Percentiles rank a stretch among this genome's conserved stretches.
Evolutionary conservation across 495 filamentous ascomycete genomes (phyloP).

Genomic region (Pseudomonodictys pantanalensis): DNA sequence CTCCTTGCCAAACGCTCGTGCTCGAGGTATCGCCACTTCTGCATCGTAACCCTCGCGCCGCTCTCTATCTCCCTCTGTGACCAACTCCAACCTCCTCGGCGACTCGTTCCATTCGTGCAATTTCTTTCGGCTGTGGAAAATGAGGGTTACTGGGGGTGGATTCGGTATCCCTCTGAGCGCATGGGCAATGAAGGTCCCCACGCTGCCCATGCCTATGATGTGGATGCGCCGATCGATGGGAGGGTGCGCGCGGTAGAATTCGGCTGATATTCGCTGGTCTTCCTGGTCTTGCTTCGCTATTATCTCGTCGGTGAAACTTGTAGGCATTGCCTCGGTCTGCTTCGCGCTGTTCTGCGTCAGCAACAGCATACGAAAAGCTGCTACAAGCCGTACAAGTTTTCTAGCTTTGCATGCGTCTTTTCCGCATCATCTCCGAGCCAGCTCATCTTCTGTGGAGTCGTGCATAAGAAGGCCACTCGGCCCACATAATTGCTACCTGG

Average conservation of each 20-base stretch:
- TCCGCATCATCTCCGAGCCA: slow-evolving; percentile 14
- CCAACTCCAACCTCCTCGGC: slow-evolving; percentile 36
- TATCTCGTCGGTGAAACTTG: background rate
- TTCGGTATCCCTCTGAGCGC: slow-evolving; percentile 54
- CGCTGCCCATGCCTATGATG: slow-evolving; percentile 57
- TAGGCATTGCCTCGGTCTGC: background rate
- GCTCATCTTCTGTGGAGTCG: background rate
- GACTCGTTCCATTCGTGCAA: slow-evolving; percentile 39
- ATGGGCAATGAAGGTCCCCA: slow-evolving; percentile 61
- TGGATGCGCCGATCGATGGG: slow-evolving; percentile 46
- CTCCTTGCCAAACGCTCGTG: slow-evolving; percentile 23
- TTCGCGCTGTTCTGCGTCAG: background rate
- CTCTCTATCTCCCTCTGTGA: slow-evolving; percentile 42
- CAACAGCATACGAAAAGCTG: background rate
- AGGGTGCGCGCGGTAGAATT: slow-evolving; percentile 27
- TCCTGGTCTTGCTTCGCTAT: background rate
- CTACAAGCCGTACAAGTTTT: slow-evolving; percentile 2
- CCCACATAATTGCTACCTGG: slow-evolving; percentile 29
- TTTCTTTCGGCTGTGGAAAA: slow-evolving; percentile 48
- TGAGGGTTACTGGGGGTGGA: slow-evolving; percentile 59
- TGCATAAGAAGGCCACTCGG: slow-evolving; percentile 32
- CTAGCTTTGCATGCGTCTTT: slow-evolving; percentile 9
- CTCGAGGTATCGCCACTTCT: slow-evolving; percentile 43
- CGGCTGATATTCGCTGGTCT: background rate
- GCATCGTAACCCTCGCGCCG: slow-evolving; percentile 49